phyloP scores from a whole-genome alignment of 2,329 filamentous ascomycete species.

The Ceratocystis diversiconidia region DNA sequence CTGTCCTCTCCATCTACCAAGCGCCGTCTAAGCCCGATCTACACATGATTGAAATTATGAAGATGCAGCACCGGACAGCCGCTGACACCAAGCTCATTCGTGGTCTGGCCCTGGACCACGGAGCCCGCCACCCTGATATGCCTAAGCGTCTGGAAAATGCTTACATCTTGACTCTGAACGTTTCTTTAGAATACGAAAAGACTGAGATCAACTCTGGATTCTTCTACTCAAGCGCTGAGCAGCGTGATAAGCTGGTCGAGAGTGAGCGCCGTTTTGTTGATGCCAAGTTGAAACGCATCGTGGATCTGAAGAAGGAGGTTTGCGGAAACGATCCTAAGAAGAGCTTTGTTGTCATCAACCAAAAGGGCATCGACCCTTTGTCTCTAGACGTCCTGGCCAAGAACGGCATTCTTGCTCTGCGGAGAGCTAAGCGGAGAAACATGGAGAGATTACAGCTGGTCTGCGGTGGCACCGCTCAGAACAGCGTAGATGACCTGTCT shows the following conservation, averaged over 20 bases:
- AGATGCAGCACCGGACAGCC: slow-evolving; percentile 96
- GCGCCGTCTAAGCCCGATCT: slow-evolving; percentile 83
- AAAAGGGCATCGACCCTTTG: slow-evolving; percentile 96
- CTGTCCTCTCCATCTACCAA: slow-evolving; percentile 87
- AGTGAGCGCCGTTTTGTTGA: slow-evolving; percentile 93
- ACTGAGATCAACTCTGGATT: slow-evolving; percentile 98
- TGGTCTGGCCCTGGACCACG: slow-evolving; percentile 85
- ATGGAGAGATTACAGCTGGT: slow-evolving; percentile 97
- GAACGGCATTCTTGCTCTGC: slow-evolving; percentile 90
- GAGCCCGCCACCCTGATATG: slow-evolving; percentile 95
- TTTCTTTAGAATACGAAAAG: slow-evolving; percentile 97
- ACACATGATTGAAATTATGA: slow-evolving; percentile 99
- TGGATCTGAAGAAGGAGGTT: slow-evolving; percentile 94
- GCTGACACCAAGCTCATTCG: slow-evolving; percentile 93
- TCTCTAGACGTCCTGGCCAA: slow-evolving; percentile 93
- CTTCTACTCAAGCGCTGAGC: slow-evolving; percentile 94
- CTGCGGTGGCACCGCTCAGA: slow-evolving; percentile 81
- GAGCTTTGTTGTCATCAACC: slow-evolving; percentile 95
- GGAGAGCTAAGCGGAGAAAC: slow-evolving; percentile 92
- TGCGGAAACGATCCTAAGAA: slow-evolving; percentile 89
- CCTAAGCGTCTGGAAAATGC: slow-evolving; percentile 92
- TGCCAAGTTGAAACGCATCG: slow-evolving; percentile 91
- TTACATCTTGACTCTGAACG: slow-evolving; percentile 86
- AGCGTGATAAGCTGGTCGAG: slow-evolving; percentile 95
- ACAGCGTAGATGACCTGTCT: slow-evolving; percentile 86